Base-by-base conservation (phyloP, 2,329 filamentous ascomycete species). In the Aspergillus piperis region DNA sequence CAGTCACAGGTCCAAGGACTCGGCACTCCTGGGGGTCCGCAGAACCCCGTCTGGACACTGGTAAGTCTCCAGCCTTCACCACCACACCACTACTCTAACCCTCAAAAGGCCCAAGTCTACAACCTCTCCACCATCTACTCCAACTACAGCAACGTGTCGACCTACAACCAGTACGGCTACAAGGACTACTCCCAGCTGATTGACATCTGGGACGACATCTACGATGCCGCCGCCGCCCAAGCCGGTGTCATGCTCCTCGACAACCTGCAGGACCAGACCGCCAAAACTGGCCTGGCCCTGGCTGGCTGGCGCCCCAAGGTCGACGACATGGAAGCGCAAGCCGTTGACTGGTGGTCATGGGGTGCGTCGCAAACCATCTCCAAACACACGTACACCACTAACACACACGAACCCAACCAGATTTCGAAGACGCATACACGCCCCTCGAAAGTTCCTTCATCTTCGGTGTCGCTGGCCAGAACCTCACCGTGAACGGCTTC, bases 401-500 rank as follows among this genome's bases (percentile, higher is more conserved):
- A n/a, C n/a, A n/a, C n/a, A n/a, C n/a, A n/a, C n/a, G n/a, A n/a
- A n/a, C n/a, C n/a, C n/a, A n/a, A n/a, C n/a, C n/a, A n/a, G n/a
- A n/a, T n/a, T 89, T 82, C 74, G 88, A 89, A 64, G 80, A 82
- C 36, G 80, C 83, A 0, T 83, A 80, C 63, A 72, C 81, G 0
- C 86, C 87, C 0, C 84, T 87, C 41, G 74, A 84, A 47, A 82
- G 80, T n/a, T 83, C 82, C 0, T 75, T 84, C 23, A 73, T 84
- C 19, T 88, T 84, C 59, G 83, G 83, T 0, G 74, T 80, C 8
- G 80, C 83, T 0, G 82, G 68, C 2, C 79, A 83, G 39, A 89
- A 89, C 66, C 73, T 85, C 2, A 87, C 85, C 0, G 88, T 84
- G 64, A 82, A 86, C 60, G 81, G 86, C 58, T 89, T 82, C 72